A percentile compares a stretch with the other conserved stretches of the same genome.
phyloP scores from a whole-genome alignment of 2,329 filamentous ascomycete genomes.

The Aureobasidium vineae region DNA sequence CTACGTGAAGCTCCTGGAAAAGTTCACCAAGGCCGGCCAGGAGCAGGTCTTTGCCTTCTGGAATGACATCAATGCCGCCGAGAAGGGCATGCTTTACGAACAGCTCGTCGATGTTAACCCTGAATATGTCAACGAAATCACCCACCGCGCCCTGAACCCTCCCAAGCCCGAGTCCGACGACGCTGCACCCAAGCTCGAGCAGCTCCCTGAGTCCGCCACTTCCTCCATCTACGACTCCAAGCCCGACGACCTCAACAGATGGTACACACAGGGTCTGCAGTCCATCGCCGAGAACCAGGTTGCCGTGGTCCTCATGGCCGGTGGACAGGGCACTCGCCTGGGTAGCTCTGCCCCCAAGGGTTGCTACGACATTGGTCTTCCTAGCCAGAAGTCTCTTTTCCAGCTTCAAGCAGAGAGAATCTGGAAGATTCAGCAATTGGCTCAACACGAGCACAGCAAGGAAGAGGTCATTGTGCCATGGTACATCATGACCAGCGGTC shows the following conservation, averaged over 20 bases:
- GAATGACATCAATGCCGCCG: constrained; percentile 68
- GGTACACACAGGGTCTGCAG: constrained; percentile 71
- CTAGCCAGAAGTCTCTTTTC: constrained; percentile 91
- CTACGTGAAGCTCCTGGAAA: constrained; percentile 65
- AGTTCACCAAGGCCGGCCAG: constrained; percentile 72
- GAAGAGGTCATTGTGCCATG: constrained; percentile 73
- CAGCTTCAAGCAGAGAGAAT: constrained; percentile 97
- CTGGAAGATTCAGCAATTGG: constrained; percentile 76
- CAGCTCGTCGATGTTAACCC: constrained; percentile 84
- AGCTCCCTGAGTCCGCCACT: constrained; percentile 78
- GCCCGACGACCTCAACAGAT: constrained; percentile 71
- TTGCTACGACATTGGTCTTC: constrained; percentile 93
- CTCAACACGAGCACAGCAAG: constrained; percentile 65
- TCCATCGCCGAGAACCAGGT: constrained; percentile 68
- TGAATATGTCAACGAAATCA: constrained; percentile 81
- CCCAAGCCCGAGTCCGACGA: constrained; percentile 58
- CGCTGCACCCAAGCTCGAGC: constrained; percentile 65
- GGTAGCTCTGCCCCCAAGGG: constrained; percentile 96
- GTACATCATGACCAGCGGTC: constrained; percentile 99
- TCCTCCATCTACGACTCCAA: constrained; percentile 92
- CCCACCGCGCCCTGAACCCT: constrained; percentile 76
- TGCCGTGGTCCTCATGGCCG: constrained; percentile 92
- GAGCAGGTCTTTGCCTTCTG: constrained; percentile 85
- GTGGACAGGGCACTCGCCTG: constrained; percentile 90
- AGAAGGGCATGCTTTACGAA: constrained; percentile 75